phyloP scores from a whole-genome alignment of 352 stramenopile species.

The Phytophthora pistaciae region DNA sequence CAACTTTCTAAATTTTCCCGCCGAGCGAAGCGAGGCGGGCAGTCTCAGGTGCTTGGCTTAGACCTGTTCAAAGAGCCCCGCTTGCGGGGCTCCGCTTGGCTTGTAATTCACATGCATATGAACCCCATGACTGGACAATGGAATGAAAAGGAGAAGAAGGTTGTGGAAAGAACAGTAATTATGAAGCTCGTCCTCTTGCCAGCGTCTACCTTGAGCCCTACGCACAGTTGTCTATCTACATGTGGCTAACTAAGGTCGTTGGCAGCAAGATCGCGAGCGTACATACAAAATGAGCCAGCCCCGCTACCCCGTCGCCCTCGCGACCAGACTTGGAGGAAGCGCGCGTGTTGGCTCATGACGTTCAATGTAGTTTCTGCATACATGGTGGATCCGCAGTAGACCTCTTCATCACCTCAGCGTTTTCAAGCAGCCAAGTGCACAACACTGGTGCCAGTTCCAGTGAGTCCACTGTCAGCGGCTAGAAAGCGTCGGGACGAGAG shows the following conservation, averaged over 20 bases:
- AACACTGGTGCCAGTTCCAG: constrained; percentile 3
- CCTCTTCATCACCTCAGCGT: background rate
- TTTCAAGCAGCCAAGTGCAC: background rate
- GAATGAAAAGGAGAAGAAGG: background rate
- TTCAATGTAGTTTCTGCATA: constrained; percentile 22
- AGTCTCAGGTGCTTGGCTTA: no score
- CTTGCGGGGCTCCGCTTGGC: no score
- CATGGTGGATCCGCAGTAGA: constrained; percentile 5
- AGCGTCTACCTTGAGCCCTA: constrained; percentile 17
- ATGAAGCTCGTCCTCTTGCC: constrained; percentile 10
- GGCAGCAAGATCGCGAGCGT: constrained; percentile 12
- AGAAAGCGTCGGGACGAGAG: background rate
- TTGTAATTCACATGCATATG: background rate
- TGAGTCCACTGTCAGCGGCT: background rate
- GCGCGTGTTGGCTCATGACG: constrained; percentile 7
- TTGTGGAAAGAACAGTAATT: constrained; percentile 8
- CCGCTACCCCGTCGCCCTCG: constrained; percentile 8
- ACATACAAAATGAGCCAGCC: constrained; percentile 23
- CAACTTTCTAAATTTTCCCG: no score
- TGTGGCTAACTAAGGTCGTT: constrained; percentile 9
- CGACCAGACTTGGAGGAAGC: constrained; percentile 7
- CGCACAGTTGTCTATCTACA: constrained; percentile 23
- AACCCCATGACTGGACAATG: background rate
- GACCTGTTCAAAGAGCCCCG: no score
- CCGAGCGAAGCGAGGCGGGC: no score